phyloP scores from a whole-genome alignment of 2,329 filamentous ascomycete genomes.

The Arthrobotrys musiformis region DNA sequence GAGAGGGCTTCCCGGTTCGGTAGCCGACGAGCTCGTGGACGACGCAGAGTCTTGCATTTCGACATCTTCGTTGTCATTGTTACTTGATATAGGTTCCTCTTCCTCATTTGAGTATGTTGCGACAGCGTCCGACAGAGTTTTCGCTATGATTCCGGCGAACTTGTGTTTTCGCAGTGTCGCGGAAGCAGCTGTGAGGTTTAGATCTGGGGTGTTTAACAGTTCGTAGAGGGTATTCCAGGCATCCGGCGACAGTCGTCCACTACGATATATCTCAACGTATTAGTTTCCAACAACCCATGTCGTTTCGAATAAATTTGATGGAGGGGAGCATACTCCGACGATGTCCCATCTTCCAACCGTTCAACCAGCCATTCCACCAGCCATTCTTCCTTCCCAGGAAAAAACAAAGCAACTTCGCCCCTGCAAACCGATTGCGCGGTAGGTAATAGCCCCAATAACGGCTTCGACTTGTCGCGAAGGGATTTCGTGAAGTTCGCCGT shows the following conservation, averaged over 20 bases:
- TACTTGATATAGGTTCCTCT: not conserved
- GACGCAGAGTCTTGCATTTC: slow-evolving; percentile 45
- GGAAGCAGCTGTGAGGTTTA: slow-evolving; percentile 20
- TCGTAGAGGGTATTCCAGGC: slow-evolving; percentile 41
- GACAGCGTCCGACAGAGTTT: slow-evolving; percentile 37
- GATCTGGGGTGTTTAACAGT: slow-evolving; percentile 17
- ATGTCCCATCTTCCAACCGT: slow-evolving; percentile 59
- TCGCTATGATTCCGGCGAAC: slow-evolving; percentile 42
- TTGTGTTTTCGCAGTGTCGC: slow-evolving; percentile 42
- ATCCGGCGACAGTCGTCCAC: slow-evolving; percentile 39
- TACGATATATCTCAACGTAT: not conserved
- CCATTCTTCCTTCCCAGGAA: slow-evolving; percentile 71
- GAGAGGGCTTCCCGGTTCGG: slow-evolving; percentile 42
- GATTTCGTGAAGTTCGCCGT: slow-evolving; percentile 61
- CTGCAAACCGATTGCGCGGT: slow-evolving; percentile 52
- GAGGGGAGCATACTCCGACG: slow-evolving; percentile 25
- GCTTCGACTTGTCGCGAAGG: slow-evolving; percentile 60
- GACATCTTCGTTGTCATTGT: slow-evolving; percentile 16
- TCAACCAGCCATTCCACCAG: slow-evolving; percentile 73
- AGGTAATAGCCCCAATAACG: slow-evolving; percentile 56
- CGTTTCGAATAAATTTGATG: not conserved
- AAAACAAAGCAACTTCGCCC: slow-evolving; percentile 40
- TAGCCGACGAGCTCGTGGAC: slow-evolving; percentile 39
- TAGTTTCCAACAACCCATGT: not conserved
- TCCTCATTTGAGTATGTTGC: slow-evolving; percentile 21